A percentile compares a stretch with the other conserved stretches of the same genome.
phyloP scores from a whole-genome alignment of 2,329 filamentous ascomycete species.

The Colletotrichum viniferum region DNA sequence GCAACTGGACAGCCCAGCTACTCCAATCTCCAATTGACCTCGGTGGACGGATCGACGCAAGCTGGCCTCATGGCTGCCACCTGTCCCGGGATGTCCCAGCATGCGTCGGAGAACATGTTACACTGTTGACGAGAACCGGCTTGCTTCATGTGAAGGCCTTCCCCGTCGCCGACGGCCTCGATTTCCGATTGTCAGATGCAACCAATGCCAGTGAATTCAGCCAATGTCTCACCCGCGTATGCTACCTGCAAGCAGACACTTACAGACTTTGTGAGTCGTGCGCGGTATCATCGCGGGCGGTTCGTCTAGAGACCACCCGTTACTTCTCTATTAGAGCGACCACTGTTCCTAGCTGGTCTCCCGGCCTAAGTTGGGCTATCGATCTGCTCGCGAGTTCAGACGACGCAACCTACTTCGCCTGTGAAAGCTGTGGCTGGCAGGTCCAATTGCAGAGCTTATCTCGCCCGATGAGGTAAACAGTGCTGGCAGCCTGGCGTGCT shows the following conservation, averaged over 20 bases:
- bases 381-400: background rate
- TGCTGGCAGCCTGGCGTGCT: background rate
- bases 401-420: background rate
- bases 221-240: background rate
- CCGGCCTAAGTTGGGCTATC: rapidly evolving
- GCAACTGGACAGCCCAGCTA: background rate
- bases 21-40: background rate
- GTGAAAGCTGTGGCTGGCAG: background rate
- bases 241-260: background rate
- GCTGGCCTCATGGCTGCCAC: background rate
- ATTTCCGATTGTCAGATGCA: background rate
- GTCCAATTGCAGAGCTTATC: background rate
- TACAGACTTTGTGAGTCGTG: background rate
- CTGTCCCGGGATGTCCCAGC: background rate
- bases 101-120: background rate
- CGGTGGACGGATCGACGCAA: background rate
- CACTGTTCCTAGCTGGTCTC: background rate
- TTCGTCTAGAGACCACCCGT: background rate
- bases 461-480: background rate
- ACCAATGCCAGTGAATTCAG: background rate
- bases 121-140: background rate
- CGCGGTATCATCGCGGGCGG: background rate
- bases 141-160: background rate
- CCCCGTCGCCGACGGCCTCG: background rate
- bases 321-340: background rate